Conservation (phyloP, 139 green algal species). For the Volvox africanus region DNA sequence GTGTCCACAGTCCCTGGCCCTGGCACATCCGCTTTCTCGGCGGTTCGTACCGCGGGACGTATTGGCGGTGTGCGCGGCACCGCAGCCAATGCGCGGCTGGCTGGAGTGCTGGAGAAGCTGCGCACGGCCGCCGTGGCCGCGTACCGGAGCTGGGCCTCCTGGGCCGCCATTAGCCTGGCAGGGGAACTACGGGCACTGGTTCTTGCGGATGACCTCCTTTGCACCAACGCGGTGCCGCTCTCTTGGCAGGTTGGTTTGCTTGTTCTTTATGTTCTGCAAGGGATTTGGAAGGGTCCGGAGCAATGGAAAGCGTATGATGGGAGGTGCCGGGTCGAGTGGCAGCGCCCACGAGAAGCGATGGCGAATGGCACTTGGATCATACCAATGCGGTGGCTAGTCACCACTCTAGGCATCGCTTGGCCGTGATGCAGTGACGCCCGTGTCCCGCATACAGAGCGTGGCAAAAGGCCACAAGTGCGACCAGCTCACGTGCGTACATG, state of each 20-base stretch:
- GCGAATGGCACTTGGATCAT: too few relatives aligned
- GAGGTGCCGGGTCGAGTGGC: too few relatives aligned
- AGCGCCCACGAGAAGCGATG: too few relatives aligned
- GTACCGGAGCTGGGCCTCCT: constrained; percentile 76
- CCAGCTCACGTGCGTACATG: too few relatives aligned
- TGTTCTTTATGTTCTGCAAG: too few relatives aligned
- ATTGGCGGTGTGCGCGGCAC: neutral
- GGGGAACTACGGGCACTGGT: constrained; percentile 57
- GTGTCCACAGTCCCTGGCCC: neutral
- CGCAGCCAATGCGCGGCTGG: constrained; percentile 42
- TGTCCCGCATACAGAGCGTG: too few relatives aligned
- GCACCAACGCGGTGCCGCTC: constrained; percentile 52
- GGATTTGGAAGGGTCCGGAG: too few relatives aligned
- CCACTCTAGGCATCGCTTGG: too few relatives aligned
- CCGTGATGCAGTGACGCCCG: too few relatives aligned
- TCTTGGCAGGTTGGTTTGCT: constrained; percentile 74
- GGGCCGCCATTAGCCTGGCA: constrained; percentile 71
- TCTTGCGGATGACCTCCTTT: constrained; percentile 64
- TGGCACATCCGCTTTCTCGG: neutral
- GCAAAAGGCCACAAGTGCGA: too few relatives aligned
- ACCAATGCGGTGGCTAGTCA: too few relatives aligned
- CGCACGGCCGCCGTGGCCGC: constrained; percentile 26
- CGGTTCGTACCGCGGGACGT: neutral
- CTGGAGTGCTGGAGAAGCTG: constrained; percentile 50
- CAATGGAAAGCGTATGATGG: too few relatives aligned